These are phyloP conservation scores for Metroxylon sagu DNA, from an alignment of 176 grass and related monocot genomes.

Conservation along the genomic window DNA sequence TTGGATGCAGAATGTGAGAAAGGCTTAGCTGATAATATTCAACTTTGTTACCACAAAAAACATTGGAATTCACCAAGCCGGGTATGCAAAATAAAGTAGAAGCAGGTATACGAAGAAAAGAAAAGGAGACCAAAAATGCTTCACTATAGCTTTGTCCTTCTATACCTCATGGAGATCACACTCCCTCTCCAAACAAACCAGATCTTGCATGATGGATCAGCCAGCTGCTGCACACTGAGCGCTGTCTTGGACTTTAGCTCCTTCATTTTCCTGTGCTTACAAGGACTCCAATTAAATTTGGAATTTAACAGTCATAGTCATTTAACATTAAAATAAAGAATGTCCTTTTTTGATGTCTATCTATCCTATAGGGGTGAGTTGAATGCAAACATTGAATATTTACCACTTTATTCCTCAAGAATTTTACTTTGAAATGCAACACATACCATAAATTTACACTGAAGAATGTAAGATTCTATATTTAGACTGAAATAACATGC, in stretches of 20 bases:
- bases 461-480: too few species aligned
- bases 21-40: too few species aligned
- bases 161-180: slow-evolving; percentile 56
- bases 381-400: too few species aligned
- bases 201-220: slow-evolving; percentile 53
- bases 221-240: slow-evolving; percentile 35
- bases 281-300: slow-evolving; percentile 13
- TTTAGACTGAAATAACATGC: background rate
- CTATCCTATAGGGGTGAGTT: too few species aligned
- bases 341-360: too few species aligned
- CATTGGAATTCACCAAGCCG: too few species aligned
- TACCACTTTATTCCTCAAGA: too few species aligned
- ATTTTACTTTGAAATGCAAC: too few species aligned
- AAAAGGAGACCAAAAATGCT: background rate
- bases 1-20: too few species aligned
- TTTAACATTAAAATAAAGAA: background rate
- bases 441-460: too few species aligned
- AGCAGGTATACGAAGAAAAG: background rate
- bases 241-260: slow-evolving; percentile 60
- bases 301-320: background rate
- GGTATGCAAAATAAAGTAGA: background rate
- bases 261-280: slow-evolving; percentile 33
- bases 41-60: too few species aligned
- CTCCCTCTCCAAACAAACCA: slow-evolving; percentile 59
- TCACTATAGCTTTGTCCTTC: background rate